These are phyloP conservation scores for Cairneyella variabilis DNA, from an alignment of 495 filamentous ascomycete species.

Conservation along the genomic window DNA sequence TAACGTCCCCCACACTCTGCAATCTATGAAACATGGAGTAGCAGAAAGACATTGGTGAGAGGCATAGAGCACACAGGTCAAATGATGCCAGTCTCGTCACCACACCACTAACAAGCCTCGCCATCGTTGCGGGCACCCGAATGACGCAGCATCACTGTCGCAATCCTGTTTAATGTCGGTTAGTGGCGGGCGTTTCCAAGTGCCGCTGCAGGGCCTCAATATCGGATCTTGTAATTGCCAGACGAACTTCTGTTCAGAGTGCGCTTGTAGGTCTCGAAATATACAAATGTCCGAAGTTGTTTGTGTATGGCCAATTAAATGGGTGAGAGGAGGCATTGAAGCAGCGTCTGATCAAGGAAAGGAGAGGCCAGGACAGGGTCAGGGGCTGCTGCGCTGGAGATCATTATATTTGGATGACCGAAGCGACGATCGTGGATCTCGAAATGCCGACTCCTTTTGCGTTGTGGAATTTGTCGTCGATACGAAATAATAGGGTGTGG, in stretches of 20 bases:
- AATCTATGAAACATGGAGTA: no score
- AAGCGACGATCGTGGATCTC: no score
- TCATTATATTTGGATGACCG: background rate
- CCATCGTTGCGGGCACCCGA: background rate
- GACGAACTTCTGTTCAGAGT: background rate
- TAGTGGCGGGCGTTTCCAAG: background rate
- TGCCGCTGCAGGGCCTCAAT: constrained; percentile 1
- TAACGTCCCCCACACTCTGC: no score
- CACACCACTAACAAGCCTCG: background rate
- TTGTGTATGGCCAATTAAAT: background rate
- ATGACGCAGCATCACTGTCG: background rate
- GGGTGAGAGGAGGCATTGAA: background rate
- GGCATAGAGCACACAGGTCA: background rate
- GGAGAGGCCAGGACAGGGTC: background rate
- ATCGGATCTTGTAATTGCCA: no score
- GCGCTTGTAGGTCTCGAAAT: background rate
- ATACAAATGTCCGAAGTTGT: background rate
- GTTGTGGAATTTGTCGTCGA: background rate
- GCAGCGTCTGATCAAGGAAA: background rate
- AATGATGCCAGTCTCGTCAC: background rate
- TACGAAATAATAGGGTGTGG: no score
- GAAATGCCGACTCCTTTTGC: background rate
- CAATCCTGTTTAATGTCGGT: background rate
- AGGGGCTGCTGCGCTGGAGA: background rate
- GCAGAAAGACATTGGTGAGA: no score